Percentiles rank a stretch among this genome's conserved stretches.
These are phyloP conservation scores for Mucor irregularis DNA, from an alignment of 371 early-diverging fungal species.

Conservation along the genomic window DNA sequence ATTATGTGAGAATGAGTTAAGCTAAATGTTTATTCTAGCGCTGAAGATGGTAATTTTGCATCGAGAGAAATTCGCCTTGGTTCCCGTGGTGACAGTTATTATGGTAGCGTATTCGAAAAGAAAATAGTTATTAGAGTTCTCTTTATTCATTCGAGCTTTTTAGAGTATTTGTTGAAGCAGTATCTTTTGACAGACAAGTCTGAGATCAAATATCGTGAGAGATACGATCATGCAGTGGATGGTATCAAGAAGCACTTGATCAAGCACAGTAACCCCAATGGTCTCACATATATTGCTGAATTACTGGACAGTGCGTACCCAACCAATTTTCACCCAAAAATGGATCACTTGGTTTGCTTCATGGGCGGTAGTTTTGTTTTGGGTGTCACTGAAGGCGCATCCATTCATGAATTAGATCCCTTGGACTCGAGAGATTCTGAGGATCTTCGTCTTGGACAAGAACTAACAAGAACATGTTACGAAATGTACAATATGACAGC, in stretches of 20 bases:
- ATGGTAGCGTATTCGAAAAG: slow-evolving; percentile 67
- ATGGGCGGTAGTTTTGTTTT: slow-evolving; percentile 84
- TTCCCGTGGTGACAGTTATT: slow-evolving; percentile 89
- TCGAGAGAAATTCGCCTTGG: slow-evolving; percentile 70
- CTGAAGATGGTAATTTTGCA: slow-evolving; percentile 38
- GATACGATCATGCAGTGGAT: slow-evolving; percentile 70
- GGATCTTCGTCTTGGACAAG: slow-evolving; percentile 73
- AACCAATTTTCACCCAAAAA: slow-evolving; percentile 56
- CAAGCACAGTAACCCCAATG: slow-evolving; percentile 56
- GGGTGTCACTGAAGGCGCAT: slow-evolving; percentile 67
- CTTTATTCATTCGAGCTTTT: too few relatives aligned
- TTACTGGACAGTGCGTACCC: slow-evolving; percentile 34
- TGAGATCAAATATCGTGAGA: slow-evolving; percentile 64
- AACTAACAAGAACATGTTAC: slow-evolving; percentile 77
- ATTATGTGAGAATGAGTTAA: too few relatives aligned
- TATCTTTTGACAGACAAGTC: slow-evolving; percentile 73
- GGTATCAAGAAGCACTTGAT: slow-evolving; percentile 78
- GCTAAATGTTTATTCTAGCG: slow-evolving; percentile 13
- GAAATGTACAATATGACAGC: slow-evolving; percentile 80
- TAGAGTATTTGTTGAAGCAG: slow-evolving; percentile 90
- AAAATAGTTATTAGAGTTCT: too few relatives aligned
- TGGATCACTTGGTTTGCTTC: slow-evolving; percentile 96
- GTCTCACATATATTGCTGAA: slow-evolving; percentile 77
- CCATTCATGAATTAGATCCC: slow-evolving; percentile 17
- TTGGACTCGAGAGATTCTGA: slow-evolving; percentile 38